Base-by-base conservation (phyloP, 1,139 yeast species). In the Entelexis sorbosivorans region DNA sequence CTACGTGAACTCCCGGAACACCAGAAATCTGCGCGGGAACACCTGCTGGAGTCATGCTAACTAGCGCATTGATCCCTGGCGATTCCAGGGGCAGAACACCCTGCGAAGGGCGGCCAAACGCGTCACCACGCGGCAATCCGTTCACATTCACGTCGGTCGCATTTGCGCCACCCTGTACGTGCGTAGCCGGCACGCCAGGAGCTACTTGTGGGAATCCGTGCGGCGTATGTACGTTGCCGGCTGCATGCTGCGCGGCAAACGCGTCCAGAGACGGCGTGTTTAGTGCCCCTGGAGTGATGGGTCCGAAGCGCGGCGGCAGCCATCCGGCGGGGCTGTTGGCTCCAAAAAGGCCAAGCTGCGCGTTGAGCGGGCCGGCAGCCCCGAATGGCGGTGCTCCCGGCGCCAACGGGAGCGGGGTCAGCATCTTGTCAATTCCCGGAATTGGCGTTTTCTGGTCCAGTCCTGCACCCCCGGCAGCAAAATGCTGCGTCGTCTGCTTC, bases 381-480 rank as follows among this genome's bases (percentile, higher is more conserved):
- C 28, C 46, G 13, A 43, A 43, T 5, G 40, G 42, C 5, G 50
- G 22, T 2, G 48, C 57, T 36, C 57, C 57, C 2, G 64, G 55
- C 7, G 61, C 20, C 24, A 64, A 56, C 5, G 69, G 61, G 16
- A 63, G 58, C 6, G 70, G 70, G 2, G 69, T 66, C 9, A 67
- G 58, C 28, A 67, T 58, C 17, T 64, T 61, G 19, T 68, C 64
- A n/a, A 67, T 62, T 0, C 70, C 70, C 3, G 70, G 70, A 9
- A 67, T 57, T 16, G 63, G 51, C 39, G 61, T 63, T 11, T 65
- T 50, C 32, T 32, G 44, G 7, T 16, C 34, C n/a, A 29, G 32
- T 1, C 20, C 34, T 7, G 36, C 17, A 26, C 34, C 38, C 29
- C 31, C 40, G 14, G 17, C 22, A n/a, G 31, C 32, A 8, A 39